These are phyloP conservation scores for Spergularia bocconei DNA, from an alignment of 148 eudicot genomes.

Conservation along the genomic window DNA sequence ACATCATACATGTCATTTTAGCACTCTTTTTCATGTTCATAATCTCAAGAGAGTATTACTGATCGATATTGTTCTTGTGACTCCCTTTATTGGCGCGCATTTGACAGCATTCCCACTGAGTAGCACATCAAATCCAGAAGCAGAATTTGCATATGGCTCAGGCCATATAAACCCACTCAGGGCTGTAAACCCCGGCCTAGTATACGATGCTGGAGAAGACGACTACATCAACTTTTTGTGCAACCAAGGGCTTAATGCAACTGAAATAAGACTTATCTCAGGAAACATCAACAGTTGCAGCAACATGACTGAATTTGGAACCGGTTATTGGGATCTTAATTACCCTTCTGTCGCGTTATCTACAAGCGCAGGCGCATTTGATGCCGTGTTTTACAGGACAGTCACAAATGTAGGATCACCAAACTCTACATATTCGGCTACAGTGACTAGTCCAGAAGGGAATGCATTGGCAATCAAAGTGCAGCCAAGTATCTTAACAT, in stretches of 20 bases:
- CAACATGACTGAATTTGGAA: background rate
- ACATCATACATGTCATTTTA: background rate
- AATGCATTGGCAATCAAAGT: constrained; percentile 22
- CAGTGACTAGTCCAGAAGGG: background rate
- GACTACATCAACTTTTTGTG: constrained; percentile 40
- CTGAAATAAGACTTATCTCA: constrained; percentile 18
- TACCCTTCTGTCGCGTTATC: constrained; percentile 35
- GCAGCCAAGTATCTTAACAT: constrained; percentile 27
- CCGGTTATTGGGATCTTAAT: constrained; percentile 30
- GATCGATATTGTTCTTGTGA: no score
- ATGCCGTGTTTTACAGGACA: constrained; percentile 24
- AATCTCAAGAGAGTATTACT: no score
- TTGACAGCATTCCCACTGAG: constrained; percentile 32
- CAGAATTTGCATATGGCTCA: constrained; percentile 37
- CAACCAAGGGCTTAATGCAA: constrained; percentile 23
- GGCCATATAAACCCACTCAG: constrained; percentile 37
- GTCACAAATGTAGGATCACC: constrained; percentile 41
- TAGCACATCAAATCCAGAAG: constrained; percentile 16
- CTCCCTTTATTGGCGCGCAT: background rate
- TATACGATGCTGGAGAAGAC: constrained; percentile 24
- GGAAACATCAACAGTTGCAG: constrained; percentile 19
- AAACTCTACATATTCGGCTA: constrained; percentile 22
- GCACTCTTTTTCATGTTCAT: background rate
- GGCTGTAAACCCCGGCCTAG: constrained; percentile 36
- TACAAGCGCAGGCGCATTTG: constrained; percentile 19